A percentile compares a stretch with the other conserved stretches of the same genome.
These are phyloP conservation scores for Nicotiana otophora DNA, from an alignment of 257 asterid species.

Conservation along the genomic window DNA sequence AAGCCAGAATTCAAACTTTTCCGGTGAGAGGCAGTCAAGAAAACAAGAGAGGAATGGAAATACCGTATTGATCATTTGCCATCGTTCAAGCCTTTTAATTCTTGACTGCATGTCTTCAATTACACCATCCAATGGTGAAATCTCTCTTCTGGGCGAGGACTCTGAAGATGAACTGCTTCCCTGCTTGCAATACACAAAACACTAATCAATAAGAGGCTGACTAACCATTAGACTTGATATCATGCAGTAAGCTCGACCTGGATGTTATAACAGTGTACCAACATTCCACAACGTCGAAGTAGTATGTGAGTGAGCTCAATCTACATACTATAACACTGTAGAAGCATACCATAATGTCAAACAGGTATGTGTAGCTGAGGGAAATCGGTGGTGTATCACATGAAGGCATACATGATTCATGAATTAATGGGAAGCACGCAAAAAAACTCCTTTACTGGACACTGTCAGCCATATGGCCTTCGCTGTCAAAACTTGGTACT, in stretches of 20 bases:
- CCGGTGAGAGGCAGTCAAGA: background rate
- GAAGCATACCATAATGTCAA: background rate
- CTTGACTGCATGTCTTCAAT: constrained; percentile 92
- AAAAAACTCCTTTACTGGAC: background rate
- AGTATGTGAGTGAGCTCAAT: background rate
- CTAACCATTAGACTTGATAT: background rate
- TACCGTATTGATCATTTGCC: constrained; percentile 83
- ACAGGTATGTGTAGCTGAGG: background rate
- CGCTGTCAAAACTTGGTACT: background rate
- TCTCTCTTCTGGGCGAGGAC: constrained; percentile 77
- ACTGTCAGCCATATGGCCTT: background rate
- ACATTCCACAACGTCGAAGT: background rate
- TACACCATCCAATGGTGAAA: constrained; percentile 61
- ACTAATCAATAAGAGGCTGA: background rate
- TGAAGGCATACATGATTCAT: background rate
- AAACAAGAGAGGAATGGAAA: constrained; percentile 9
- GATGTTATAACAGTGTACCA: background rate
- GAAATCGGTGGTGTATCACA: background rate
- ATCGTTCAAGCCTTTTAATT: constrained; percentile 81
- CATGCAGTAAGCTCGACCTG: background rate
- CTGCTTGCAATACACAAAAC: constrained; percentile 28
- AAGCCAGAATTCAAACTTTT: background rate
- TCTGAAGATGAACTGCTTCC: constrained; percentile 80
- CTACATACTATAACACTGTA: background rate
- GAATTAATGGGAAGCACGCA: background rate